Evolutionary conservation across 805 yeast genomes (phyloP).

Genomic region (Ogataea wickerhamii): DNA sequence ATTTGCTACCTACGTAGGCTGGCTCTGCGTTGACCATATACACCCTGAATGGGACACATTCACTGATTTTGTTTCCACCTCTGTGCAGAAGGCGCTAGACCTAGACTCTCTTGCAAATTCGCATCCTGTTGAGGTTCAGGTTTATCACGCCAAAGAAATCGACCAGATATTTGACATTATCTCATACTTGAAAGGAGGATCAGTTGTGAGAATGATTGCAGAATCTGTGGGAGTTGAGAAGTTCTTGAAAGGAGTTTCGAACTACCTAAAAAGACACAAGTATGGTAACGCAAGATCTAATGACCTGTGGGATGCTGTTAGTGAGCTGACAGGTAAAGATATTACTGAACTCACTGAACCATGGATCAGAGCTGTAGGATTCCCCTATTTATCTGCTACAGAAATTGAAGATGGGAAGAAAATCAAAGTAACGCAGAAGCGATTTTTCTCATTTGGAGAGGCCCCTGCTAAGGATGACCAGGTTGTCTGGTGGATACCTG

Average conservation of each 20-base stretch:
- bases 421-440: slow-evolving; percentile 48
- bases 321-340: slow-evolving; percentile 60
- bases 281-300: slow-evolving; percentile 70
- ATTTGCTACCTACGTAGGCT: slow-evolving; percentile 85
- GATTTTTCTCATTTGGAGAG: slow-evolving; percentile 63
- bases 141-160: slow-evolving; percentile 72
- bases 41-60: slow-evolving; percentile 83
- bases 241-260: slow-evolving; percentile 70
- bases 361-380: slow-evolving; percentile 76
- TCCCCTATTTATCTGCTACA: slow-evolving; percentile 58
- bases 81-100: slow-evolving; percentile 48
- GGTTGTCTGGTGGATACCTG: slow-evolving; percentile 58
- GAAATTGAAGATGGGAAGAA: slow-evolving; percentile 30
- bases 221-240: slow-evolving; percentile 63
- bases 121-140: slow-evolving; percentile 82
- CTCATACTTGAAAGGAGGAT: slow-evolving; percentile 78
- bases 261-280: slow-evolving; percentile 58
- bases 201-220: slow-evolving; percentile 73
- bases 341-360: slow-evolving; percentile 56
- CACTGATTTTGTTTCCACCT: slow-evolving; percentile 48
- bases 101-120: slow-evolving; percentile 59
- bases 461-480: slow-evolving; percentile 53
- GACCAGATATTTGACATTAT: slow-evolving; percentile 81
- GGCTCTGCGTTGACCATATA: slow-evolving; percentile 61
- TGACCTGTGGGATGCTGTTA: slow-evolving; percentile 67